Evolutionary conservation across 495 filamentous ascomycete genomes (phyloP).

Genomic region (Aspergillus olivimuriae): DNA sequence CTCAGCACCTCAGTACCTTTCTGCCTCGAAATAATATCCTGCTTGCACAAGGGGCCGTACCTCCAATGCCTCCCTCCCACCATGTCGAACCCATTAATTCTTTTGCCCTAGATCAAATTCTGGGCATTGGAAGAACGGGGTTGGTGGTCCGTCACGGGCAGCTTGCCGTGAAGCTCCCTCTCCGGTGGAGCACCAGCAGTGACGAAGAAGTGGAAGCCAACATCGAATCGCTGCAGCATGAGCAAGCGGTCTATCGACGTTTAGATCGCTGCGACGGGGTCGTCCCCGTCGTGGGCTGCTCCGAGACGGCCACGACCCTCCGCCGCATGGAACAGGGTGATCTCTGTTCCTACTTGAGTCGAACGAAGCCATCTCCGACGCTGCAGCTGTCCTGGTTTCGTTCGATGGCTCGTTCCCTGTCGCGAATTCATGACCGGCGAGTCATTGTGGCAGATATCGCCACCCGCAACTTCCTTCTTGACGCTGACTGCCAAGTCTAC

Average conservation of each 20-base stretch:
- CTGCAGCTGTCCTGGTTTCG: not conserved
- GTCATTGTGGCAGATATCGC: not conserved
- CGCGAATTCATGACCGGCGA: not conserved
- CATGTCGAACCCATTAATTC: too few species aligned
- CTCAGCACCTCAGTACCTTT: too few species aligned
- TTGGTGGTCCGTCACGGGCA: slow-evolving; percentile 4
- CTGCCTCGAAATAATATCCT: too few species aligned
- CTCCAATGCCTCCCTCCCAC: too few species aligned
- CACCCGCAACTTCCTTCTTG: not conserved
- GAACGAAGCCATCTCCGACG: not conserved
- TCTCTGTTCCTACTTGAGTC: not conserved
- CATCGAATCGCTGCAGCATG: slow-evolving; percentile 1
- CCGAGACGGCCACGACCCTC: slow-evolving; percentile 1
- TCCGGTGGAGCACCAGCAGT: not conserved
- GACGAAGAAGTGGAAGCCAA: not conserved
- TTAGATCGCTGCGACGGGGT: not conserved
- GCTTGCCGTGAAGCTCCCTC: slow-evolving; percentile 1
- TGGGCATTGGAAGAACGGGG: slow-evolving; percentile 7
- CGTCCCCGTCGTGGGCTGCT: slow-evolving; percentile 1
- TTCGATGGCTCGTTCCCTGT: not conserved
- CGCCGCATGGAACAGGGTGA: slow-evolving; percentile 2
- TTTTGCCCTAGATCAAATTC: not conserved
- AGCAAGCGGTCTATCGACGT: slow-evolving; percentile 4
- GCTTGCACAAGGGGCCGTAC: too few species aligned
- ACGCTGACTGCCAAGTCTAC: not conserved